Conservation (phyloP, 176 grass and related monocot genomes). For the Musa troglodytarum region DNA sequence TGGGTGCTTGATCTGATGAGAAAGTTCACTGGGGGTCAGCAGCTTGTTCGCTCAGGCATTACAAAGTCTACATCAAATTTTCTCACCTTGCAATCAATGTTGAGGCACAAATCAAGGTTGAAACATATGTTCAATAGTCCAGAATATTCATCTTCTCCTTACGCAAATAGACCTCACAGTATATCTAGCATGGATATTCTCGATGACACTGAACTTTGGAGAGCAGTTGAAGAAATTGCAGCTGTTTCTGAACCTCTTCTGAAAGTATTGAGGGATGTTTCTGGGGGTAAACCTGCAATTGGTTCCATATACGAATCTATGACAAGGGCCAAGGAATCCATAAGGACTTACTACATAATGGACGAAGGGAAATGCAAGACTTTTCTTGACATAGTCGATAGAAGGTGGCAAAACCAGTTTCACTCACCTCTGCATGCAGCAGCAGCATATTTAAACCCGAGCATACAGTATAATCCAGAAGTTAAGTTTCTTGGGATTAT, state of each 20-base stretch:
- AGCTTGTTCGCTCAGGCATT: conserved; percentile 75
- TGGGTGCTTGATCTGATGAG: conserved; percentile 68
- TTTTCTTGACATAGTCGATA: conserved; percentile 82
- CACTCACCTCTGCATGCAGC: conserved; percentile 88
- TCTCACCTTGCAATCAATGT: conserved; percentile 69
- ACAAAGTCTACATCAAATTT: conserved; percentile 76
- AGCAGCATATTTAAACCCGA: conserved; percentile 78
- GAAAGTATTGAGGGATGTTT: conserved; percentile 87
- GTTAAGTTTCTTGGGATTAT: conserved; percentile 59
- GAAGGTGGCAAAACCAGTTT: conserved; percentile 65
- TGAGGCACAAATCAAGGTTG: conserved; percentile 63
- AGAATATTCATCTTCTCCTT: conserved; percentile 66
- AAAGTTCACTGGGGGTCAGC: conserved; percentile 49
- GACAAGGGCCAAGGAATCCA: conserved; percentile 85
- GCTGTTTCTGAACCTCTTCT: conserved; percentile 88
- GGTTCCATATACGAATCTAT: conserved; percentile 95
- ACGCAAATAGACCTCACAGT: conserved; percentile 57
- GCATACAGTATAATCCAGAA: conserved; percentile 83
- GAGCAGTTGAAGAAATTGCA: conserved; percentile 70
- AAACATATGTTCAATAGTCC: conserved; percentile 84
- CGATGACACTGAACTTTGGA: conserved; percentile 70
- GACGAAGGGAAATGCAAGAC: conserved; percentile 92
- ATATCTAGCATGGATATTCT: conserved; percentile 53
- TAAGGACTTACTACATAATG: conserved; percentile 98
- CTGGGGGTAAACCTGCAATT: conserved; percentile 67